phyloP scores from a whole-genome alignment of 2,329 filamentous ascomycete genomes.

The Aspergillus sergii region DNA sequence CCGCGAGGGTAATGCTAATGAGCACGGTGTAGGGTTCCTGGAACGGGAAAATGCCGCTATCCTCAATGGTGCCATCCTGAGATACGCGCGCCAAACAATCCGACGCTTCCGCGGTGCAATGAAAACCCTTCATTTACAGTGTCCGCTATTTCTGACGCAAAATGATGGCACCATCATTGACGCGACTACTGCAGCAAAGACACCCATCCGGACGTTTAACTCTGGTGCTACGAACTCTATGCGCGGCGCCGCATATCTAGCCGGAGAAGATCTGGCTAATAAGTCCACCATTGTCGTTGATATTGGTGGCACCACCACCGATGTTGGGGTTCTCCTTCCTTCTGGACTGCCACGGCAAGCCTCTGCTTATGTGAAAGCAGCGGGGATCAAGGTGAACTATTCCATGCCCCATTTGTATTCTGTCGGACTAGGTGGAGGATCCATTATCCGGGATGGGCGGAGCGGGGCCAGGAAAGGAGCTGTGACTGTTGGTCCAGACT shows the following conservation, averaged over 20 bases:
- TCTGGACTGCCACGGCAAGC: constrained; percentile 59
- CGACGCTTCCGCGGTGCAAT: constrained; percentile 48
- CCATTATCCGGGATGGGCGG: neutral
- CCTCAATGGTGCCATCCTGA: constrained; percentile 52
- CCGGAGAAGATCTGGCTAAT: neutral
- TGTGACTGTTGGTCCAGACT: constrained; percentile 61
- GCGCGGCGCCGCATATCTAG: constrained; percentile 38
- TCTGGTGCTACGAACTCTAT: constrained; percentile 59
- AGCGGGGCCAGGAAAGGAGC: neutral
- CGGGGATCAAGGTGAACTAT: neutral
- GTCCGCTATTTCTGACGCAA: constrained; percentile 54
- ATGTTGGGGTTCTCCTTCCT: constrained; percentile 62
- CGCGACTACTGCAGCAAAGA: constrained; percentile 48
- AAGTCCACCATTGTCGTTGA: constrained; percentile 58
- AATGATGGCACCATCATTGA: constrained; percentile 56
- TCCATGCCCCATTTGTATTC: neutral
- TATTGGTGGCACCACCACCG: constrained; percentile 68
- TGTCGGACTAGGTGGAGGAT: neutral
- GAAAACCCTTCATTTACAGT: constrained; percentile 39
- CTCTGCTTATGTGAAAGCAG: neutral
- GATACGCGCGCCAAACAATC: constrained; percentile 19
- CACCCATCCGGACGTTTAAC: constrained; percentile 54
- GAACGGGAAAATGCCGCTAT: constrained; percentile 57
- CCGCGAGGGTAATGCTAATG: no score
- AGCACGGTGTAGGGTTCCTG: constrained; percentile 41